These are phyloP conservation scores for Candida suzukii DNA, from an alignment of 805 yeast species.

Conservation along the genomic window DNA sequence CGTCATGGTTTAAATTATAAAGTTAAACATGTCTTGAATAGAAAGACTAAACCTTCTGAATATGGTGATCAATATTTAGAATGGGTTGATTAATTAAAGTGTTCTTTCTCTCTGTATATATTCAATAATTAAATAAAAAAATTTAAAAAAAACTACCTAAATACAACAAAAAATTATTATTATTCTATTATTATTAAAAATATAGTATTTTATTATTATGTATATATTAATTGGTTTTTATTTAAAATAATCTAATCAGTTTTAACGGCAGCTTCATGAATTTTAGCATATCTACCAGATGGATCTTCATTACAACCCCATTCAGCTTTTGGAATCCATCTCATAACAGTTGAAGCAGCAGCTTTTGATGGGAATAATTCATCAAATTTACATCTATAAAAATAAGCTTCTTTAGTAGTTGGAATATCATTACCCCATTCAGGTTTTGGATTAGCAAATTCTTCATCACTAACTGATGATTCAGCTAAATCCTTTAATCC, in stretches of 20 bases:
- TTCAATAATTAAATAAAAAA: background rate
- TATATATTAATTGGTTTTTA: background rate
- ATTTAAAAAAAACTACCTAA: background rate
- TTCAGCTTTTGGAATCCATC: slow-evolving; percentile 99
- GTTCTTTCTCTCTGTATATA: background rate
- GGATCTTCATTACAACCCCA: slow-evolving; percentile 99
- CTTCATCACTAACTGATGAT: slow-evolving; percentile 78
- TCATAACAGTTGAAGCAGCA: slow-evolving; percentile 94
- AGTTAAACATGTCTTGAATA: slow-evolving; percentile 49
- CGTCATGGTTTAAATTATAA: slow-evolving; percentile 60
- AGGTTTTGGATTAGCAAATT: slow-evolving; percentile 82
- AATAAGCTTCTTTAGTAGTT: slow-evolving; percentile 97
- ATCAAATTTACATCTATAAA: slow-evolving; percentile 97
- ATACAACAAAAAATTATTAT: background rate
- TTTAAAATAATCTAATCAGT: background rate
- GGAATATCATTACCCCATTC: slow-evolving; percentile 97
- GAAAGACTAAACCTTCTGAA: slow-evolving; percentile 44
- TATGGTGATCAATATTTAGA: slow-evolving; percentile 36
- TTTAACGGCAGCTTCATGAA: slow-evolving; percentile 65
- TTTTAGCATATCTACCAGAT: slow-evolving; percentile 91
- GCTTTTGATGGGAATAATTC: slow-evolving; percentile 85
- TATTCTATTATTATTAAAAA: no score
- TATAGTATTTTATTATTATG: background rate
- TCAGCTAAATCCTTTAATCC: slow-evolving; percentile 95
- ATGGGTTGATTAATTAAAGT: slow-evolving; percentile 33